Evolutionary conservation across 2,329 filamentous ascomycete species (phyloP).

Genomic region (Cytospora mali): DNA sequence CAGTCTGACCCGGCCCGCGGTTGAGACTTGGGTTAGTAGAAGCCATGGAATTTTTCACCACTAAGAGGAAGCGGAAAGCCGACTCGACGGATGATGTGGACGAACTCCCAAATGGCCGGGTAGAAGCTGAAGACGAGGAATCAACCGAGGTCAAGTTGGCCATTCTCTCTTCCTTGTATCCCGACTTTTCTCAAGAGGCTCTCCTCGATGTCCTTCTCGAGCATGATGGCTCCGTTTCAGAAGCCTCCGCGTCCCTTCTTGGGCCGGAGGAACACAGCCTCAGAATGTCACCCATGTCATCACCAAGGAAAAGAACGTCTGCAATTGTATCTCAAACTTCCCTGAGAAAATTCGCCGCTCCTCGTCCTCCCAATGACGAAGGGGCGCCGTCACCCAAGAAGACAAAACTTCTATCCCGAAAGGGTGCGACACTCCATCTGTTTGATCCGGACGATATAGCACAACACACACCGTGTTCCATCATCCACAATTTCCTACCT

Average conservation of each 20-base stretch:
- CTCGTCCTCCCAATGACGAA: neutral
- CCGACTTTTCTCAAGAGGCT: conserved; percentile 62
- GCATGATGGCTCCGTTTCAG: conserved; percentile 74
- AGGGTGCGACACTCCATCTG: conserved; percentile 80
- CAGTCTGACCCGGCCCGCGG: neutral
- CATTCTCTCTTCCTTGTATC: conserved; percentile 76
- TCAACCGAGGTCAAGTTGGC: conserved; percentile 90
- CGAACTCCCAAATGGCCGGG: neutral
- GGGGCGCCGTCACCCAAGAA: conserved; percentile 42
- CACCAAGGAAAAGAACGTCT: conserved; percentile 1
- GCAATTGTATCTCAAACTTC: conserved; percentile 56
- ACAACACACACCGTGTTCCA: conserved; percentile 82
- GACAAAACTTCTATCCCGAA: conserved; percentile 63
- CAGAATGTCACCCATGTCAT: conserved; percentile 12
- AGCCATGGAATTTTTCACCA: conserved; percentile 62
- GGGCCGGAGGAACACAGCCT: conserved; percentile 45
- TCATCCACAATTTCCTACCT: conserved; percentile 89
- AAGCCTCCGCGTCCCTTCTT: conserved; percentile 53
- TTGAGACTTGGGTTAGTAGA: neutral
- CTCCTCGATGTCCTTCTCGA: conserved; percentile 79
- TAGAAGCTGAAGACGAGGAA: conserved; percentile 58
- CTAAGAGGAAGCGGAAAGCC: conserved; percentile 54
- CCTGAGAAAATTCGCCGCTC: conserved; percentile 53
- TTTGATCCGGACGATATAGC: conserved; percentile 82
- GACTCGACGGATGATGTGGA: conserved; percentile 32